Evolutionary conservation across 2,329 filamentous ascomycete genomes (phyloP).

Genomic region (Claviceps pazoutovae): DNA sequence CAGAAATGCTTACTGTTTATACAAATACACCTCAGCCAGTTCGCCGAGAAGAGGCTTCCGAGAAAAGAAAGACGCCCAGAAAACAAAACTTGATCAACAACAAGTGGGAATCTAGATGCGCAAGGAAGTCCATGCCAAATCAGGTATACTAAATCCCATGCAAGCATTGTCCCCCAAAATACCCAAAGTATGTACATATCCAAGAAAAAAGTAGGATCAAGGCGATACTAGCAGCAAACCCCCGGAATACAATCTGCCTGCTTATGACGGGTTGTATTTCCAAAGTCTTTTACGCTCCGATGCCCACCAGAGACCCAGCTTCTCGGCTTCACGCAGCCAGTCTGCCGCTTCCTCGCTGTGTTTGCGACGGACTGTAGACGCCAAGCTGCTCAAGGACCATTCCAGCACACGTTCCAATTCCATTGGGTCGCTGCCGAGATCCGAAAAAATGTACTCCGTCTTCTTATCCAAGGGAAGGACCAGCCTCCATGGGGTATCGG

Average conservation of each 20-base stretch:
- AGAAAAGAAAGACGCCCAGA: neutral
- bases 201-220: too few species aligned
- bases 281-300: constrained; percentile 13
- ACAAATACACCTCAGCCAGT: neutral
- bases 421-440: constrained; percentile 14
- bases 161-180: too few species aligned
- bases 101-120: too few species aligned
- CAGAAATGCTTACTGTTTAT: neutral
- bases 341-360: constrained; percentile 12
- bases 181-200: too few species aligned
- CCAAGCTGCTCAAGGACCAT: constrained; percentile 5
- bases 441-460: constrained; percentile 17
- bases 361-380: constrained; percentile 6
- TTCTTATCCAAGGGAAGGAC: constrained; percentile 17
- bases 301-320: constrained; percentile 18
- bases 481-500: constrained; percentile 14
- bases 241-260: neutral
- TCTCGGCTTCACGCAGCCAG: constrained; percentile 18
- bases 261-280: constrained; percentile 2
- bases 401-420: constrained; percentile 13
- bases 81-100: too few species aligned
- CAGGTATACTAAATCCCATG: too few species aligned
- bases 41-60: neutral
- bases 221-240: too few species aligned
- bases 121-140: too few species aligned